These are phyloP conservation scores for Saccharum hybrid DNA, from an alignment of 202 grass and related monocot species.

Conservation along the genomic window DNA sequence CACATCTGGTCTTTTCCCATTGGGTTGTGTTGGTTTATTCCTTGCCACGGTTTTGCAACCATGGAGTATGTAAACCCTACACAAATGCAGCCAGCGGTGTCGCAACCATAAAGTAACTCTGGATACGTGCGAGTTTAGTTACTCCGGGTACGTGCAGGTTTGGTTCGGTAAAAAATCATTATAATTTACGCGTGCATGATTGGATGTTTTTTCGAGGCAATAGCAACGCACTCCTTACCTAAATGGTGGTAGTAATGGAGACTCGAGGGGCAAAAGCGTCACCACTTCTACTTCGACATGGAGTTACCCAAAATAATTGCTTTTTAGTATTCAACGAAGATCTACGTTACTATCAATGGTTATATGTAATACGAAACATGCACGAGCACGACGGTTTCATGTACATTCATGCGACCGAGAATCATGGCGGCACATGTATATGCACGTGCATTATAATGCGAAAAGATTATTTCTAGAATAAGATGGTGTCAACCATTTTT, in stretches of 20 bases:
- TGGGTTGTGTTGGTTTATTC: not conserved
- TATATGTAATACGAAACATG: not conserved
- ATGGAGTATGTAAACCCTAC: too few species aligned
- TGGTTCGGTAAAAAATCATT: not conserved
- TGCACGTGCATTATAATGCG: too few species aligned
- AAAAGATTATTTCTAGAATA: not conserved
- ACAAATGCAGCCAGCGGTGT: too few species aligned
- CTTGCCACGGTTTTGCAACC: not conserved
- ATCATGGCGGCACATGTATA: not conserved
- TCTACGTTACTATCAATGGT: not conserved
- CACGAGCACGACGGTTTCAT: not conserved
- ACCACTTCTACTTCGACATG: not conserved
- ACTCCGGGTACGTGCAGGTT: not conserved
- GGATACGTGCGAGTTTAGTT: too few species aligned
- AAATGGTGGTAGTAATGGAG: not conserved
- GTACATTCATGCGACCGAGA: not conserved
- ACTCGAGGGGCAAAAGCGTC: not conserved
- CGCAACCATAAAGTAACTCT: not conserved
- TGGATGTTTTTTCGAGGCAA: too few species aligned
- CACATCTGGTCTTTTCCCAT: not conserved
- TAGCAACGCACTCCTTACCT: not conserved
- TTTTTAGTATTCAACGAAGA: not conserved
- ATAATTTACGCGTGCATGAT: not conserved
- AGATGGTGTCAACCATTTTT: not conserved
- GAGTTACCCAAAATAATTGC: too few species aligned